Evolutionary conservation across 2,329 filamentous ascomycete species (phyloP), one percentile per base, ranked within the genome.

Genomic region (Botrytis medusae): DNA sequence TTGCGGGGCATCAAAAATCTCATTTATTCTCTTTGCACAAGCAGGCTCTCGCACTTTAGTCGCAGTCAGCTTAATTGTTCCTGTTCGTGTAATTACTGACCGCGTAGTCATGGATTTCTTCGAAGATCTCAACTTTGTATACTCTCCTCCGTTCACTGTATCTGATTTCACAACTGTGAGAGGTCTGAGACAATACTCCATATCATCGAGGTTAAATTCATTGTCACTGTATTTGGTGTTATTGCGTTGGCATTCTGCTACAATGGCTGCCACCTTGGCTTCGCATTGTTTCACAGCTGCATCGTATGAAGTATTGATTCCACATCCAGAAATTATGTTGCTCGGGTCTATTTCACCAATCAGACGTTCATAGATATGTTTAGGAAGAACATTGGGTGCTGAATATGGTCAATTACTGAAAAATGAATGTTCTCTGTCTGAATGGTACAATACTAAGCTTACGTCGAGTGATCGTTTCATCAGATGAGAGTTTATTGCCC

Each of bases 161-260:
- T 40, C 68, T 7, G 65, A 60, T 4, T 37, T 29, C 7, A 48
- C 63, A 7, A 61, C 42, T 29, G 75, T 70, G 22, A 76, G 51
- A 12, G 75, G 32, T n/a, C 61, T 74, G 14, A 76, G 46, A 51
- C 75, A 76, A 69, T 74, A 69, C 14, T 76, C 72, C 40, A 71
- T 71, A n/a, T 68, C 42, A 54, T 95, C 93, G 69, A 96, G 88
- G 80, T 96, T 92, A 80, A 96, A 97, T 80, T 95, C 89, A 37
- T 90, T 88, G 79, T 95, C 93, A 20, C 91, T 88, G 80, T 95
- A 97, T 81, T 93, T 94, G 78, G 93, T 91, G 81, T 96, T 96
- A 69, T 93, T 85, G 6, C 92, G 87, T 32, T 89, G 86, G 81
- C 93, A 95, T 78, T 90, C 87, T 71, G 84, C 83, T 71, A 88